Evolutionary conservation across 2,329 filamentous ascomycete genomes (phyloP).

Genomic region (Ophiostoma piceae): DNA sequence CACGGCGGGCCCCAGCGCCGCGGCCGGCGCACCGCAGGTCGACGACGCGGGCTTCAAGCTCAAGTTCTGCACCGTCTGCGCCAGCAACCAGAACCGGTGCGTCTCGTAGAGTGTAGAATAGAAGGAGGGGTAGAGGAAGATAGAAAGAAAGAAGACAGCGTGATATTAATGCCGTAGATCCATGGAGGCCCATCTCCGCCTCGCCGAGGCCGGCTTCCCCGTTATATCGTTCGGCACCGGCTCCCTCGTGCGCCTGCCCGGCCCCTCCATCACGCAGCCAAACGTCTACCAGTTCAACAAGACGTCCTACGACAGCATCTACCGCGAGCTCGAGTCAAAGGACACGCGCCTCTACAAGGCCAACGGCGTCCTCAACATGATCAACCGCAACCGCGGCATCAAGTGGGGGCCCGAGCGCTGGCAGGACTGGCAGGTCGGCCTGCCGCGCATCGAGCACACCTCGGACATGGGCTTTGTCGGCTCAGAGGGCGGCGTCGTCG

Average conservation of each 20-base stretch:
- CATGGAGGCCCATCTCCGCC: conserved; percentile 98
- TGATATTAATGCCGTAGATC: conserved; percentile 47
- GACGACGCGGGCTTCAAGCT: conserved; percentile 68
- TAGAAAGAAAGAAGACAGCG: neutral
- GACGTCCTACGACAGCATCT: conserved; percentile 92
- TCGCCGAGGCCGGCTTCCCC: conserved; percentile 82
- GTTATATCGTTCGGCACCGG: conserved; percentile 97
- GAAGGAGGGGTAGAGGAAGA: neutral
- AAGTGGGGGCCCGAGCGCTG: conserved; percentile 96
- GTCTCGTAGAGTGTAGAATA: conserved; percentile 28
- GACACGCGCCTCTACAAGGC: conserved; percentile 82
- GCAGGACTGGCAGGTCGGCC: conserved; percentile 92
- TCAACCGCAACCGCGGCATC: conserved; percentile 82
- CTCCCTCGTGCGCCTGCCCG: conserved; percentile 86
- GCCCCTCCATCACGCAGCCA: conserved; percentile 83
- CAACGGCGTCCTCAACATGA: conserved; percentile 93
- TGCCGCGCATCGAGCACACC: conserved; percentile 71
- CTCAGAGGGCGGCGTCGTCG: conserved; percentile 82
- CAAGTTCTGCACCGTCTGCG: conserved; percentile 97
- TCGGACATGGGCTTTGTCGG: conserved; percentile 72
- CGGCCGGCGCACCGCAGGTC: conserved; percentile 40
- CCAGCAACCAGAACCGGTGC: conserved; percentile 94
- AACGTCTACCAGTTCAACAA: conserved; percentile 99
- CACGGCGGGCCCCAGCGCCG: conserved; percentile 2
- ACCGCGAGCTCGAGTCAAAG: conserved; percentile 80